Evolutionary conservation across 1,284 basidiomycete genomes (phyloP), one percentile per base, ranked within the genome.

Genomic region (Ceratobasidium sp.): DNA sequence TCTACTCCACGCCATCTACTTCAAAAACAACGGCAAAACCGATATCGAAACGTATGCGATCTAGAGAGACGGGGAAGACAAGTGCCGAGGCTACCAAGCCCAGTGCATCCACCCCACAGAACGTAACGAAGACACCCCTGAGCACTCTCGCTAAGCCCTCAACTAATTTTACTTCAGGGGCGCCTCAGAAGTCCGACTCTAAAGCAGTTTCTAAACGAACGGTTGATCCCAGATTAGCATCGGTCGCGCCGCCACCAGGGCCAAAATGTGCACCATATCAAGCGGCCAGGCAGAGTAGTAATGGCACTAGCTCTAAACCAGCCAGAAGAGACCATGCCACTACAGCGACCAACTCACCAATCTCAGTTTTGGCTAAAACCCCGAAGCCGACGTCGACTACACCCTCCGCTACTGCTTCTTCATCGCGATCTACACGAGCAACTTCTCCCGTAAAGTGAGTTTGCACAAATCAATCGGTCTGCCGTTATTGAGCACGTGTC

Each of bases 381-480:
- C 12, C 52, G 32, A 57, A 57, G 8, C 39, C 9, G 2, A 32
- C 39, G 9, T 39, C 14, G 10, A 23, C 16, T 45, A 23, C 23
- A 57, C 23, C 65, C 21, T 16, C 52, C 34, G 48, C 62, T 36
- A 39, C 12, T 39, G 14, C 48, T 41, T 65, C 52, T 10, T 32
- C 41, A n/a, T 52, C 52, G 43, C 26, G 28, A 57, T 28, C 65
- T 55, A 30, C 36, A n/a, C 50, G 46, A 26, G 32, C 23, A 16
- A 21, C 45, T 18, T 57, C 65, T 14, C 52, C 65, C 9, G 28
- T 32, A 21, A 69, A 46, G 65, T 69, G 12, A 28, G 65, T 58
- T 30, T 43, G 28, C 8, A 3, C 46, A 57, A 43, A 28, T 16
- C 14, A n/a, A n/a, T 30, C 46, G 23, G n/a, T 14, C 23, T 55